A percentile compares a stretch with the other conserved stretches of the same genome.
Conservation (phyloP, 306 rosid species). For the Cucurbita pepo region DNA sequence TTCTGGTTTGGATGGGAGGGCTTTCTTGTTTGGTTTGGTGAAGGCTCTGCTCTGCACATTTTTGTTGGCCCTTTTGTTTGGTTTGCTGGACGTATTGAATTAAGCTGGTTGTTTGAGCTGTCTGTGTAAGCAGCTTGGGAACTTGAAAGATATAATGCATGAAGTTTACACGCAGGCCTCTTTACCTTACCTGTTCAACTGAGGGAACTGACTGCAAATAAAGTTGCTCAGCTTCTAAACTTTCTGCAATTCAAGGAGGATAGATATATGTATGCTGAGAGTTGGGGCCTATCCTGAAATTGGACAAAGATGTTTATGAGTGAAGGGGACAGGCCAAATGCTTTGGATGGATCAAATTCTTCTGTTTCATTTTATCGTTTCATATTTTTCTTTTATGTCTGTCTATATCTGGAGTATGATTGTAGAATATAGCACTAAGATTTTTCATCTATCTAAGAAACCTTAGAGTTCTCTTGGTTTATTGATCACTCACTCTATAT, state of each 20-base stretch:
- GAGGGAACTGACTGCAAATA: neutral
- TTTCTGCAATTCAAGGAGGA: neutral
- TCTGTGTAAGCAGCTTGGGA: neutral
- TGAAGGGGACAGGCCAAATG: neutral
- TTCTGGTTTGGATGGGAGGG: neutral
- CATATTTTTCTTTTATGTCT: neutral
- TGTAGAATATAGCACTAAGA: conserved; percentile 1
- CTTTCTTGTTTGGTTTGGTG: neutral
- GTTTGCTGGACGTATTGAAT: neutral
- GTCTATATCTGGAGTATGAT: conserved; percentile 1
- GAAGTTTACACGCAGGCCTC: neutral
- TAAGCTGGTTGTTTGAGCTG: neutral
- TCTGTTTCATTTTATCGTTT: neutral
- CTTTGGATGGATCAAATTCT: neutral
- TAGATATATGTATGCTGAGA: neutral
- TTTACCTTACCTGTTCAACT: neutral
- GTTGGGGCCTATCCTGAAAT: neutral
- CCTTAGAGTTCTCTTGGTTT: neutral
- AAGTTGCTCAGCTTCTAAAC: neutral
- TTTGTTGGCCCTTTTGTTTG: neutral
- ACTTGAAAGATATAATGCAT: neutral
- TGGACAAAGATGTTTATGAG: neutral
- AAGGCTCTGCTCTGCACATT: neutral
- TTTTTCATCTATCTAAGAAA: neutral
- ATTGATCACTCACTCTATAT: neutral